Base-by-base conservation (phyloP, 371 early-diverging fungal species). In the Mortierella sp. region DNA sequence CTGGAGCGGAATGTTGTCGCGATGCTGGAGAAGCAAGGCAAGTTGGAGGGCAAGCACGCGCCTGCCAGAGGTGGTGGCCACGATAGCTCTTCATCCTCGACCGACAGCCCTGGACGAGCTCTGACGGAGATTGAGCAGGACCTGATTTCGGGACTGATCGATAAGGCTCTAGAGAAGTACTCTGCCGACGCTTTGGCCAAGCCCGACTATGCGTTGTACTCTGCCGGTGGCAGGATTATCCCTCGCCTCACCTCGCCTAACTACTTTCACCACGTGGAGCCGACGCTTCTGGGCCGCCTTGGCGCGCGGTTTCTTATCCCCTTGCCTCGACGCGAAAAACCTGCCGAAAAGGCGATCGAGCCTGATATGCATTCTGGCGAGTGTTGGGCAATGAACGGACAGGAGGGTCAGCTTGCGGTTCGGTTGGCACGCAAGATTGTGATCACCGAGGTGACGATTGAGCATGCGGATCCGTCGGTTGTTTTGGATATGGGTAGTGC, bases 371-470 rank as follows among this genome's bases (percentile, higher is more conserved):
- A 91, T 31, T 87, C 92, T 9, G 95, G 95, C 44, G 90, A 94
- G 77, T 96, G 96, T 80, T 96, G 95, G 95, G 91, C 95, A 0
- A 90, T 94, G 89, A 81, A 77, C n/a, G 95, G 95, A 19, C 75
- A 85, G 16, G 73, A 80, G 13, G 96, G 96, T 0, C 89, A 91
- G 40, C 67, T 96, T n/a, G 94, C 91, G 0, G 88, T 96, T 19
- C 90, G 88, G 9, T 81, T 96, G 64, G 89, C 91, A 2, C 77
- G 90, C 69, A 82, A 91, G 14, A 90, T 95, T 57, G 81, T 89
- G 13, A 87, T 93, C 3, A 88, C 90, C 0, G 91, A 90, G 31
- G 90, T 96, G 81, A 93, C 94, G 3, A 81, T 95, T 28, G 96
- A 96, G 82, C 95, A 96, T 82, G 89, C 92, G 51, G 88, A 91